Percentiles rank a stretch among this genome's conserved stretches.
These are phyloP conservation scores for Globisporangium solare DNA, from an alignment of 352 stramenopile species.

Conservation along the genomic window DNA sequence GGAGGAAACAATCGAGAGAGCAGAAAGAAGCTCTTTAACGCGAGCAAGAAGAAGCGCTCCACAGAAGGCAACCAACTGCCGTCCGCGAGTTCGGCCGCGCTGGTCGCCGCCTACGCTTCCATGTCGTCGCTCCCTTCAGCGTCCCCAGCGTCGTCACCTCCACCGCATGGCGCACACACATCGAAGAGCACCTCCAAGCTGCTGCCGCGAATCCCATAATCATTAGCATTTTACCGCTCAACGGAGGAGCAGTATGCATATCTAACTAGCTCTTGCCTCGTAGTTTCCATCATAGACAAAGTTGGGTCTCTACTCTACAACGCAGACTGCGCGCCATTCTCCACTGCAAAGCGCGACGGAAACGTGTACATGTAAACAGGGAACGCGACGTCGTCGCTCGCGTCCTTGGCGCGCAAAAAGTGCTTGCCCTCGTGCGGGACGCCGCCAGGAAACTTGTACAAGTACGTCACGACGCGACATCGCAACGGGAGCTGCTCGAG, in stretches of 20 bases:
- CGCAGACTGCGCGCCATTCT: too few relatives aligned
- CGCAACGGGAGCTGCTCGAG: constrained; percentile 30
- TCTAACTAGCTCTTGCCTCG: neutral
- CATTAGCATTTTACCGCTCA: neutral
- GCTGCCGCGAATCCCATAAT: constrained; percentile 28
- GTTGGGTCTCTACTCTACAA: too few relatives aligned
- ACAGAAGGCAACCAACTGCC: neutral
- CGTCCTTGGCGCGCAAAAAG: constrained; percentile 40
- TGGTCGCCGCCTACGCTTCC: constrained; percentile 13
- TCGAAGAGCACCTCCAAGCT: constrained; percentile 34
- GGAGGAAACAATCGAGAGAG: constrained; percentile 5
- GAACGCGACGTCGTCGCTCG: constrained; percentile 42
- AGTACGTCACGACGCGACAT: constrained; percentile 70
- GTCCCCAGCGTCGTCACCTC: neutral
- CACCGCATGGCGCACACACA: constrained; percentile 11
- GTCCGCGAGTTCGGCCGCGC: constrained; percentile 5
- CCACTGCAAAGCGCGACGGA: constrained; percentile 5
- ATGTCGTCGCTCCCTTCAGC: constrained; percentile 3
- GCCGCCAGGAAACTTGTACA: constrained; percentile 59
- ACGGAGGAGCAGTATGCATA: constrained; percentile 1
- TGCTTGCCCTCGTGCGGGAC: constrained; percentile 32
- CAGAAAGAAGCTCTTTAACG: constrained; percentile 22
- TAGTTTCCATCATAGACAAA: too few relatives aligned
- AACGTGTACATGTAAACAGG: constrained; percentile 78
- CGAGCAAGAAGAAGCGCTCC: constrained; percentile 26